Conservation (phyloP, 495 filamentous ascomycete genomes). For the Jackrogersella multiformis region DNA sequence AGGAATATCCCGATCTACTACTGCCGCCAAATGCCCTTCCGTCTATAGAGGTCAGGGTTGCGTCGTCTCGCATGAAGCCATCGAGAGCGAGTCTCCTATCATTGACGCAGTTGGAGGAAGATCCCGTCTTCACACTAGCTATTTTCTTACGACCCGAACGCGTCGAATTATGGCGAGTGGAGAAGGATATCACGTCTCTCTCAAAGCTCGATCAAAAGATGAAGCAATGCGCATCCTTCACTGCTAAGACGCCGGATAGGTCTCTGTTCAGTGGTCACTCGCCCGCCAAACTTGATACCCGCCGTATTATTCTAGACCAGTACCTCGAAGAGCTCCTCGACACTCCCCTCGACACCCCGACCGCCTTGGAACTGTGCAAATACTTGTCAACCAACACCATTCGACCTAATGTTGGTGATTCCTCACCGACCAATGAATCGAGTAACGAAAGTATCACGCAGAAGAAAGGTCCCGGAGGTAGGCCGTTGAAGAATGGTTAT, state of each 20-base stretch:
- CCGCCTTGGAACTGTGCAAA: slow-evolving; percentile 83
- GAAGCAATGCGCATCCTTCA: slow-evolving; percentile 72
- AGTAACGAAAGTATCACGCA: slow-evolving; percentile 51
- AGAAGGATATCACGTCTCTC: slow-evolving; percentile 88
- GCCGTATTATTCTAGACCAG: slow-evolving; percentile 79
- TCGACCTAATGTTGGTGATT: slow-evolving; percentile 75
- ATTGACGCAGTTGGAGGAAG: slow-evolving; percentile 76
- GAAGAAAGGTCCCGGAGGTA: slow-evolving; percentile 66
- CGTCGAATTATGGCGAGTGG: slow-evolving; percentile 90
- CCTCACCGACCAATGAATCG: slow-evolving; percentile 54
- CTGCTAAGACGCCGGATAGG: slow-evolving; percentile 79
- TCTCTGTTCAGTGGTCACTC: slow-evolving; percentile 91
- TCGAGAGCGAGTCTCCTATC: slow-evolving; percentile 84
- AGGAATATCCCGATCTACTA: slow-evolving; percentile 83
- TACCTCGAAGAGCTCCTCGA: slow-evolving; percentile 88
- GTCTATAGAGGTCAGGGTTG: slow-evolving; percentile 82
- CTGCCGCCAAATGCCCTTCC: slow-evolving; percentile 92
- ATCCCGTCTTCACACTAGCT: slow-evolving; percentile 92
- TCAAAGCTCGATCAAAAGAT: slow-evolving; percentile 81
- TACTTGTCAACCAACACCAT: slow-evolving; percentile 89
- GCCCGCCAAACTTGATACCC: slow-evolving; percentile 90
- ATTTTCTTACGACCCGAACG: slow-evolving; percentile 79
- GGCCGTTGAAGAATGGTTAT: slow-evolving; percentile 85
- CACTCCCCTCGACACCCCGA: slow-evolving; percentile 78
- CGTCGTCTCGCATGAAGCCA: slow-evolving; percentile 91